Conservation (phyloP, 2,329 filamentous ascomycete species). For the Coccinonectria pachysandricola region DNA sequence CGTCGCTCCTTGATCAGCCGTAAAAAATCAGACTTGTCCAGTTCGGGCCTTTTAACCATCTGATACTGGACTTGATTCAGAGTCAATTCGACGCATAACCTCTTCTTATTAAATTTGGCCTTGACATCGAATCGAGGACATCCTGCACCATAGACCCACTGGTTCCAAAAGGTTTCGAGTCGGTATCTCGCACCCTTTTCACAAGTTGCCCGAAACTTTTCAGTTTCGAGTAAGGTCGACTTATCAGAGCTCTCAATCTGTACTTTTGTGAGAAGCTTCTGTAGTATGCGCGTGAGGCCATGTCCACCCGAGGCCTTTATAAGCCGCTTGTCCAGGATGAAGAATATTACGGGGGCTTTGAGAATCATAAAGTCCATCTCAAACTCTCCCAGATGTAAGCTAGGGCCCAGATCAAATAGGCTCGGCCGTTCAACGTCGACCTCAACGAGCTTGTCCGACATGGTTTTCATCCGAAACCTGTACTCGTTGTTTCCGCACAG, state of each 20-base stretch:
- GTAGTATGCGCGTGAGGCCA: slow-evolving; percentile 77
- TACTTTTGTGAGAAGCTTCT: slow-evolving; percentile 74
- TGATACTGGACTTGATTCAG: slow-evolving; percentile 65
- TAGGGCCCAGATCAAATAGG: slow-evolving; percentile 66
- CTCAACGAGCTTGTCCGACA: slow-evolving; percentile 73
- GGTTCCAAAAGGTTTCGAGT: slow-evolving; percentile 82
- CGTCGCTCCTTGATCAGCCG: slow-evolving; percentile 74
- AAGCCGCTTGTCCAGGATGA: slow-evolving; percentile 84
- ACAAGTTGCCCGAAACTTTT: slow-evolving; percentile 70
- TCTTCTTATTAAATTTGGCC: slow-evolving; percentile 95
- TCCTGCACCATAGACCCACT: slow-evolving; percentile 84
- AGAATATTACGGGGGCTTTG: slow-evolving; percentile 84
- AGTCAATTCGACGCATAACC: slow-evolving; percentile 84
- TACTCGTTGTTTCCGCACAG: slow-evolving; percentile 94
- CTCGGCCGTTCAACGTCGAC: slow-evolving; percentile 75
- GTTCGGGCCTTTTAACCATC: slow-evolving; percentile 29
- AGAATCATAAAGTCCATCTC: slow-evolving; percentile 83
- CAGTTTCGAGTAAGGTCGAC: slow-evolving; percentile 63
- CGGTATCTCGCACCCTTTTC: slow-evolving; percentile 83
- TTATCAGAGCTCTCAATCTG: slow-evolving; percentile 52
- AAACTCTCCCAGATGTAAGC: slow-evolving; percentile 70
- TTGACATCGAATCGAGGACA: slow-evolving; percentile 81
- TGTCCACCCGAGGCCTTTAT: slow-evolving; percentile 75
- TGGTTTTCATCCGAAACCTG: slow-evolving; percentile 75
- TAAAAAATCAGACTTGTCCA: slow-evolving; percentile 69